Base-by-base conservation (phyloP, 202 grass and related monocot genomes). In the Elaeis oleifera region DNA sequence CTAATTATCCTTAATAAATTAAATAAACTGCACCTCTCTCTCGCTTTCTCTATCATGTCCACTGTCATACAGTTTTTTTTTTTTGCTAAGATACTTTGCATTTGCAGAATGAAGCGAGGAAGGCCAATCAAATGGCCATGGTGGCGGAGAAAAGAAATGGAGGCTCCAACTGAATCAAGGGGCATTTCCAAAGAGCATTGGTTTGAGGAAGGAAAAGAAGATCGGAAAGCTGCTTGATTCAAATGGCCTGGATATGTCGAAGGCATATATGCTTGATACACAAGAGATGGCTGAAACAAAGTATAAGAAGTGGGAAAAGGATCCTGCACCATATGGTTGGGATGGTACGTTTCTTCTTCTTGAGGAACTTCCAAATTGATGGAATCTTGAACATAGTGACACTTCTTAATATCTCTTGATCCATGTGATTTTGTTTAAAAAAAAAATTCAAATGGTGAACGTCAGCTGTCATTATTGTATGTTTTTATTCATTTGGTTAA, bases 261-360 rank as follows among this genome's bases (percentile, higher is more conserved):
- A 86, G 24, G 83, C 92, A 4, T 97, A 84, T 63, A 92, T 97
- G 92, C 92, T 97, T 60, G 92, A 97, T 69, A 97, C 84, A 17
- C 88, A 97, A 73, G 87, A 89, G 39, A 77, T 64, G 0, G 92
- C 92, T 18, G 73, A 97, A 86, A 28, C 36, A 1, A 97, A 97
- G 56, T 91, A 97, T 67, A 97, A 97, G 72, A 97, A 91, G 70
- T 91, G 92, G 88, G 92, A 97, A 62, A 97, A 91, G 54, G 92
- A 91, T 36, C 88, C 92, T 29, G 88, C 92, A 21, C 88, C 92
- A 24, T 67, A 85, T 62, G 92, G 92, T 17, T 97, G 92, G 92
- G 92, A 97, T 66, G 92, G 92, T 91, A 79, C 76, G 84, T n/a
- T 5, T 54, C 25, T 5, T 63, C 54, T 67, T 1, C 7, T 59